Evolutionary conservation across 2,329 filamentous ascomycete genomes (phyloP), one percentile per base, ranked within the genome.

Genomic region (Penicillium olsonii): DNA sequence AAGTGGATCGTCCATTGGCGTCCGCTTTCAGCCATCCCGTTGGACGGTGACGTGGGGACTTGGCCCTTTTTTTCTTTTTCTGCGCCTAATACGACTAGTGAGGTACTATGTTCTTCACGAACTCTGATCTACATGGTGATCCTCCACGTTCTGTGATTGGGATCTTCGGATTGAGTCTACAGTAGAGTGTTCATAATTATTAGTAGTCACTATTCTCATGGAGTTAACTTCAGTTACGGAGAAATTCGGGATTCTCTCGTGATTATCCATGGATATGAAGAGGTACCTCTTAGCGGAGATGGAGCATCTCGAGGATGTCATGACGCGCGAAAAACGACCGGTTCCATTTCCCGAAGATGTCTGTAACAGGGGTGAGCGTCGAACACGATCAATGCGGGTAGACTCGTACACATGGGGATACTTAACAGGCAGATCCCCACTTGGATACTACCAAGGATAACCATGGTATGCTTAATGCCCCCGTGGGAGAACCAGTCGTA

Each of bases 301-400:
- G 55, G 14, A 68, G 50, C 47, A 78, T 71, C 59, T 76, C 74
- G 39, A 94, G 71, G 19, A 92, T 74, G 68, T 94, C 85, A 65
- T 92, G 80, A n/a, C 84, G 80, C 56, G 88, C 78, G 64, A 88
- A 92, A 67, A 87, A 91, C 17, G 83, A 84, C 42, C 90, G 80
- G 54, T 89, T 86, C 48, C 82, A 78, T 74, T 95, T 95, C 8
- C 90, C 90, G 57, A 85, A 87, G 12, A 94, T 70, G 68, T 94
- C 88, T 91, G 34, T 22, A 31, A 5, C 35, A 2, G n/a, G 8
- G 4, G 18, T 50, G 17, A 45, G 37, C 27, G n/a, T 7, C 2
- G n/a, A 22, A 27, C 42, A 15, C 14, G 12, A 26, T 26, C 47
- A 18, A 11, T 7, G 31, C 6, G 20, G n/a, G n/a, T 15, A 19